Base-by-base conservation (phyloP, 1,139 yeast genomes). In the Nematodospora anomalae region DNA sequence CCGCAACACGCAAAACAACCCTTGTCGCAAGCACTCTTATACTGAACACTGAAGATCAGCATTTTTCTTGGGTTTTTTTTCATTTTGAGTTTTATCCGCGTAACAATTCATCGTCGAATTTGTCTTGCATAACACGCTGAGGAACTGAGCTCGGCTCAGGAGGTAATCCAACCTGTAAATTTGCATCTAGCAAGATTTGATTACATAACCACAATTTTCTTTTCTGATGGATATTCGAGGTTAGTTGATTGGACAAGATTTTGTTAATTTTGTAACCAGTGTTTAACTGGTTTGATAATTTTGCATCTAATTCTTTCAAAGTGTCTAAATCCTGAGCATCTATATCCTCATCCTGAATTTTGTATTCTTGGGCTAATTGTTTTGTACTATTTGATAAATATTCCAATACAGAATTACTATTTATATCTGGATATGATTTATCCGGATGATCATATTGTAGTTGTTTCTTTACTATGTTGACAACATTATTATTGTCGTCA, bases 161-260 rank as follows among this genome's bases (percentile, higher is more conserved):
- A 2, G 71, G 73, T 13, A 70, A 55, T 4, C 72, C 71, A 12
- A 66, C 43, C 33, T 56, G 50, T 16, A 74, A 51, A 43, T 78
- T 67, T 22, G 69, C 71, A 51, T 82, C 83, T 28, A 84, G 50
- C 16, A 83, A 53, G 21, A 67, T 47, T 52, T 85, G 90, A 46
- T 79, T 83, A 16, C 70, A 67, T 4, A 70, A 46, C 83, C 86
- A 79, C 29, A 71, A 57, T 32, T 60, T 59, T 35, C 78, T 55
- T 42, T 71, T 71, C 32, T 67, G 62, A 20, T 55, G 47, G 9
- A 67, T 58, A 6, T 69, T 52, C 4, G 50, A 46, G 2, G 60
- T 54, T 25, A 80, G 62, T 40, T 76, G 71, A 4, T 49, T 49
- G 10, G 67, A 65, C 26, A 83, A 66, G 11, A 74, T 48, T 33